Base-by-base conservation (phyloP, 2,329 filamentous ascomycete species). In the Exophiala xenobiotica region DNA sequence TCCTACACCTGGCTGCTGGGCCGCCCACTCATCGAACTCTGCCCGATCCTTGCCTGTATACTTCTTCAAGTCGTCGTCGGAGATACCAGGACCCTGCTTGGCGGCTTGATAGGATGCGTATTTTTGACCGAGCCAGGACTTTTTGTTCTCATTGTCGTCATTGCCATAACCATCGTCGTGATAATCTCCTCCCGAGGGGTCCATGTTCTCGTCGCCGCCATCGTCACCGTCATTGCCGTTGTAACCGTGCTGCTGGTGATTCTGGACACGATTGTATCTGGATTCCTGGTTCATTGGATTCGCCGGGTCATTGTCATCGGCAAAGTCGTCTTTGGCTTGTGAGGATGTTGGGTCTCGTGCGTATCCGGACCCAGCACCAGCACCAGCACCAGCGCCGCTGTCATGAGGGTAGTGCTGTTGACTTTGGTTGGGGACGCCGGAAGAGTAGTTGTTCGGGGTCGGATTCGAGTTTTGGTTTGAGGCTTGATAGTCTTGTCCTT, bases 61-160 rank as follows among this genome's bases (percentile, higher is more conserved):
- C 51, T 55, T 49, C 23, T 49, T 51, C n/a, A 59, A 7, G 7
- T 59, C 57, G 9, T 59, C 57, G 38, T 59, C 57, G 4, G 41
- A 51, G 26, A 54, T 42, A 1, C 49, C 49, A 6, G 19, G 3
- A 18, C 51, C 53, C 6, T 27, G 27, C 46, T 53, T 53, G 14
- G 49, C 22, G 4, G 49, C 29, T 20, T 58, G 55, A 39, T 37
- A 55, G 22, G 37, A 31, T 16, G 48, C 37, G 20, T 55, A 58
- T 42, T 55, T 58, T 37, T 58, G 48, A 23, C 56, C 53, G 6
- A 59, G 29, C 56, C 56, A 59, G 23, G 49, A 52, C 20, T 51
- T 49, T 26, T 49, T 52, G 41, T 16, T 41, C 16, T 51, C 37
- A 8, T 50, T 12, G 14, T 14, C 33, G 8, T 24, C 40, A 6